phyloP scores from a whole-genome alignment of 441 rosid genomes.

The Adansonia madagascariensis region DNA sequence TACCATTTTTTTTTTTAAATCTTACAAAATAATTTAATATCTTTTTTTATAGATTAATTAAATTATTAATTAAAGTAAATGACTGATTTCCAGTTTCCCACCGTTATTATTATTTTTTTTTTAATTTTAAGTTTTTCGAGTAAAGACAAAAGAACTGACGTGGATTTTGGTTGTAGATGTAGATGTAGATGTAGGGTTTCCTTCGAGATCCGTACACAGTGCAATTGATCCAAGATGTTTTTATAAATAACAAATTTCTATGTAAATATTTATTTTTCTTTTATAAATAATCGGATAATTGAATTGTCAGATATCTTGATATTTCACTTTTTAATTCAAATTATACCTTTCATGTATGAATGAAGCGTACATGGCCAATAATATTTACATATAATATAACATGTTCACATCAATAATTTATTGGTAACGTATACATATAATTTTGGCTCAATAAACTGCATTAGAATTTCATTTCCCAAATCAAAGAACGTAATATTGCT shows the following conservation, averaged over 20 bases:
- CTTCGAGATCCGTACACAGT: conserved; percentile 27
- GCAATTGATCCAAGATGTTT: conserved; percentile 27
- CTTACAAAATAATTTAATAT: background rate
- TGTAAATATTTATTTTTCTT: background rate
- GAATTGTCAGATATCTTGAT: too few species aligned
- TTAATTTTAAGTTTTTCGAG: background rate
- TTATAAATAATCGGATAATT: too few species aligned
- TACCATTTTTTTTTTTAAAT: conserved; percentile 5
- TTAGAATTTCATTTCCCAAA: too few species aligned
- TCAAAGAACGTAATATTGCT: too few species aligned
- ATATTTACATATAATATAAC: too few species aligned
- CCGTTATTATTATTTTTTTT: background rate
- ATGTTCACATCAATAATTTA: too few species aligned
- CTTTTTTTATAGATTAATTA: background rate
- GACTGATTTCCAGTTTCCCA: conserved; percentile 18
- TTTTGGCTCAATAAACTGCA: too few species aligned
- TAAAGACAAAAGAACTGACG: conserved; percentile 29
- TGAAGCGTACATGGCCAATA: too few species aligned
- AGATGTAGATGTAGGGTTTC: background rate
- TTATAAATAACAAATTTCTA: background rate
- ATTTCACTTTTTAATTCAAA: too few species aligned
- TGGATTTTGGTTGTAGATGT: conserved; percentile 8
- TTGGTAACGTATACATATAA: too few species aligned
- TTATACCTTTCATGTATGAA: too few species aligned
- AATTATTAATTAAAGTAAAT: background rate